phyloP scores from a whole-genome alignment of 2,329 filamentous ascomycete genomes.

The Sporothrix luriei region DNA sequence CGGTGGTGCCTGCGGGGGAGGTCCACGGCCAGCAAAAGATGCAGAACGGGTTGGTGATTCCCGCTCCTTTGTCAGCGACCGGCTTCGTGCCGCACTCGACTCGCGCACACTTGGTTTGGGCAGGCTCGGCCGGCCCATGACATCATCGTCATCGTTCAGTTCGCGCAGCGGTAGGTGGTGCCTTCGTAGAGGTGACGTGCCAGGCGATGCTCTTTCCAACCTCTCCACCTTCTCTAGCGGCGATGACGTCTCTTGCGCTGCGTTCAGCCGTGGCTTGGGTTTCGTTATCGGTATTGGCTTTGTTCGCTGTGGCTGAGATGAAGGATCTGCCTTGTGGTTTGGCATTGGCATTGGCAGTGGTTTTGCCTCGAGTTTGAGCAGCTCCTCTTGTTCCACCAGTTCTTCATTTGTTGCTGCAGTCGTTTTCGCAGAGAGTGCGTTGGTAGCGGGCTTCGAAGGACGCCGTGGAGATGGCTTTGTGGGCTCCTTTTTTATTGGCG shows the following conservation, averaged over 20 bases:
- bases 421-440: neutral
- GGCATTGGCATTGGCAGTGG: conserved; percentile 14
- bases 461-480: neutral
- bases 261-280: neutral
- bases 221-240: neutral
- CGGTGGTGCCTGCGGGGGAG: conserved; percentile 3
- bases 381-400: neutral
- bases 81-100: conserved; percentile 20
- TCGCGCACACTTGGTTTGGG: conserved; percentile 18
- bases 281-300: neutral
- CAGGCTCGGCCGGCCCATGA: conserved; percentile 21
- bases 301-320: neutral
- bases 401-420: too few relatives aligned
- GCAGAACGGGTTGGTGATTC: neutral
- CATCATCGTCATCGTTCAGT: conserved; percentile 28
- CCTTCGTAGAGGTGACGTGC: neutral
- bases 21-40: neutral
- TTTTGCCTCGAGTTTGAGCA: neutral
- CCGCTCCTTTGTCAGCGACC: neutral
- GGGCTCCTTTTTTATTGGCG: neutral
- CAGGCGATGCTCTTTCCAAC: neutral
- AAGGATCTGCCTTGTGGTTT: neutral
- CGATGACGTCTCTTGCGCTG: neutral
- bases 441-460: neutral
- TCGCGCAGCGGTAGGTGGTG: conserved; percentile 20